Base-by-base conservation (phyloP, 345 rosid species). In the Eucalyptus tenuipes region DNA sequence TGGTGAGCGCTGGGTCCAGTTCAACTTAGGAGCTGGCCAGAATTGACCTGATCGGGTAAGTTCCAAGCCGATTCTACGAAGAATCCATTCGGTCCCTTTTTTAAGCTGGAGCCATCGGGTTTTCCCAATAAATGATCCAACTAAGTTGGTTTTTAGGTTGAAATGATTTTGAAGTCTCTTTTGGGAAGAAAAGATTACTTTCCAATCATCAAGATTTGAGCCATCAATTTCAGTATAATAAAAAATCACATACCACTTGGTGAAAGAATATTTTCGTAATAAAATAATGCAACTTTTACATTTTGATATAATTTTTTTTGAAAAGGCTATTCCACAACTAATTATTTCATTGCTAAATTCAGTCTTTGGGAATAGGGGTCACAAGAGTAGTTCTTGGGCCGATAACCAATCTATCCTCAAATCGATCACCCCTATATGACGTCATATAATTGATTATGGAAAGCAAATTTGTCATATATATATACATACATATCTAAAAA, bases 361-460 rank as follows among this genome's bases (percentile, higher is more conserved):
- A 66, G 17, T 66, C 10, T 8, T 31, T 66, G 17, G 12, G 22
- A 8, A 16, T 0, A 3, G 2, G 11, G 7, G 20, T 68, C 44
- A 68, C 24, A 68, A 68, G 24, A 17, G 17, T 68, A 14, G 37
- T 33, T 33, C 2, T 10, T 6, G 7, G 8, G 22, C 10, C 13
- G 7, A 2, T 37, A 5, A 10, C 25, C 7, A 33, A 68, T 5
- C 7, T 37, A 68, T 11, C 2, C 7, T 33, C 7, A 17, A 68
- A 2, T 5, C 7, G 22, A 8, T 68, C 4, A 33, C 4, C 7
- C 3, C 4, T n/a, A n/a, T 13, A 0, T 29, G 71, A 64, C 0
- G 3, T 1, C 3, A 1, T n/a, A 7, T 64, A 64, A 64, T 8
- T 4, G 10, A 66, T 66, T 31, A 7, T 4, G 6, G 24, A 17